A percentile compares a stretch with the other conserved stretches of the same genome.
phyloP scores from a whole-genome alignment of 371 early-diverging fungal genomes.

The Gilbertella persicaria region DNA sequence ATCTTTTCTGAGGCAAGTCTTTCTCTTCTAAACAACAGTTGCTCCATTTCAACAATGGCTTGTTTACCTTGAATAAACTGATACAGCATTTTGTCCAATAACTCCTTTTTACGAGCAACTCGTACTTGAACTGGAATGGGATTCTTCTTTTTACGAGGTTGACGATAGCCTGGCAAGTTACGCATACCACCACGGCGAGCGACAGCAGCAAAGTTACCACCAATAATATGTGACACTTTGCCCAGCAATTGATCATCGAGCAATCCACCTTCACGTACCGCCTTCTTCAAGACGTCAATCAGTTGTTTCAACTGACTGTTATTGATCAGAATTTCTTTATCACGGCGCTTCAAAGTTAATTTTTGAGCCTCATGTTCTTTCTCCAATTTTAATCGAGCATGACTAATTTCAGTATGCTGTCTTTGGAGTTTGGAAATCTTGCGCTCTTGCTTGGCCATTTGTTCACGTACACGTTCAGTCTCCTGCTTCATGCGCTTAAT shows the following conservation, averaged over 20 bases:
- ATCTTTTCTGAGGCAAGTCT: slow-evolving; percentile 68
- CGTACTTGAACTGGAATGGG: slow-evolving; percentile 46
- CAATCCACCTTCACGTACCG: slow-evolving; percentile 49
- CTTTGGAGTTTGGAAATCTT: slow-evolving; percentile 74
- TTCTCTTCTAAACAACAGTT: slow-evolving; percentile 56
- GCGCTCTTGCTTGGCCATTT: slow-evolving; percentile 66
- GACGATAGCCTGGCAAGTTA: slow-evolving; percentile 23
- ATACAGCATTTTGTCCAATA: slow-evolving; percentile 62
- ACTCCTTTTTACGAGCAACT: slow-evolving; percentile 55
- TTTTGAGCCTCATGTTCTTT: slow-evolving; percentile 70
- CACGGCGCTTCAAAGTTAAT: slow-evolving; percentile 55
- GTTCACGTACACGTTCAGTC: slow-evolving; percentile 67
- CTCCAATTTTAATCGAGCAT: slow-evolving; percentile 70
- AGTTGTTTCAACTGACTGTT: slow-evolving; percentile 57
- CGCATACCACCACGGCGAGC: slow-evolving; percentile 34
- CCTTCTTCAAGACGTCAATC: slow-evolving; percentile 53
- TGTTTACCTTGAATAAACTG: slow-evolving; percentile 55
- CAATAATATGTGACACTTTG: slow-evolving; percentile 46
- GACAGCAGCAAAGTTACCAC: slow-evolving; percentile 47
- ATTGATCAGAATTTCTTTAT: slow-evolving; percentile 58
- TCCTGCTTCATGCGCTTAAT: slow-evolving; percentile 81
- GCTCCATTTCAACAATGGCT: slow-evolving; percentile 54
- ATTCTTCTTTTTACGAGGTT: slow-evolving; percentile 20
- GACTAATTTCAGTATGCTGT: slow-evolving; percentile 66
- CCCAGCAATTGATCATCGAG: slow-evolving; percentile 44